Percentiles rank a stretch among this genome's conserved stretches.
Evolutionary conservation across 352 stramenopile genomes (phyloP).

Genomic region (Lagenidium giganteum): DNA sequence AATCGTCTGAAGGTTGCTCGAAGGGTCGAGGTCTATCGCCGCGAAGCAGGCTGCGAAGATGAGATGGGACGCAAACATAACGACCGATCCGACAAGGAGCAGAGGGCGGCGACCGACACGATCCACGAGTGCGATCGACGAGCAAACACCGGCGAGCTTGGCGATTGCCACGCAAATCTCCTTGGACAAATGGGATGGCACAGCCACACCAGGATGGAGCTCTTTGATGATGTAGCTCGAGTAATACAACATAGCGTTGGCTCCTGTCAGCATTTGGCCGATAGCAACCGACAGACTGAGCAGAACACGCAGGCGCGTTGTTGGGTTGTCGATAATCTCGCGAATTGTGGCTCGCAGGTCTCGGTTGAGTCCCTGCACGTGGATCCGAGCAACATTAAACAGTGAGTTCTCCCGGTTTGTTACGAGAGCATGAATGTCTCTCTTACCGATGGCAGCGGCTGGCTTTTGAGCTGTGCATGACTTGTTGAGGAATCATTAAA

Average conservation of each 20-base stretch:
- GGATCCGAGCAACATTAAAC: too few species aligned
- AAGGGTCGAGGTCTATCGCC: constrained; percentile 19
- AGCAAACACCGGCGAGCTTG: constrained; percentile 60
- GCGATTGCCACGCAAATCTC: constrained; percentile 59
- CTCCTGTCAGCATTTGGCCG: constrained; percentile 59
- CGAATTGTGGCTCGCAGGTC: constrained; percentile 28
- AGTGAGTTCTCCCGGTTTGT: too few species aligned
- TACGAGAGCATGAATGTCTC: too few species aligned
- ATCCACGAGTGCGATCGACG: constrained; percentile 44
- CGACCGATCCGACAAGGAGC: constrained; percentile 42
- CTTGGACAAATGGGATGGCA: constrained; percentile 28
- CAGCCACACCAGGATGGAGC: constrained; percentile 18
- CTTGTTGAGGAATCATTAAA: constrained; percentile 17
- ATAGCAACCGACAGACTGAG: constrained; percentile 53
- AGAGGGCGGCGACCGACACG: constrained; percentile 52
- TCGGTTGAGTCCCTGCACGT: constrained; percentile 28
- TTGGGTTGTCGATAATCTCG: constrained; percentile 26
- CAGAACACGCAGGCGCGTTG: constrained; percentile 39
- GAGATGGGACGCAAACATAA: constrained; percentile 49
- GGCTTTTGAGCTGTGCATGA: constrained; percentile 16
- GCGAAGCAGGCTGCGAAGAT: constrained; percentile 52
- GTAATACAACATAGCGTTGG: constrained; percentile 80
- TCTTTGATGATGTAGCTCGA: constrained; percentile 66
- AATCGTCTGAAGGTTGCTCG: constrained; percentile 23
- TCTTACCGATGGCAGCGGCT: constrained; percentile 17